Base-by-base conservation (phyloP, 2,329 filamentous ascomycete genomes). In the Apiospora koreana region DNA sequence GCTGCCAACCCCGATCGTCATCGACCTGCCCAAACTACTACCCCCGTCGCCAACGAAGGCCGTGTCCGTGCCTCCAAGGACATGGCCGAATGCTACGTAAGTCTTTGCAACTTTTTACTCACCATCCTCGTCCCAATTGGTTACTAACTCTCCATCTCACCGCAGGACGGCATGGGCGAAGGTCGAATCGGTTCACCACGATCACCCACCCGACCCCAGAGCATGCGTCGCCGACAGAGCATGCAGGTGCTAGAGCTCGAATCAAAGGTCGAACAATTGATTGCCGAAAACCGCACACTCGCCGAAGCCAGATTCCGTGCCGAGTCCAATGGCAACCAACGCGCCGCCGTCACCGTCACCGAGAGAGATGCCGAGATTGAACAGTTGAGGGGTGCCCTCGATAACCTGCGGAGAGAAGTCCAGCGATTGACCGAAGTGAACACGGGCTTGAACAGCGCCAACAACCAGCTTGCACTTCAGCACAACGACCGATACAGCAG, bases 241-340 rank as follows among this genome's bases (percentile, higher is more conserved):
- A 95, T 98, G 91, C 95, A 98, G 83, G 91, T 95, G 69, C 91
- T 98, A 72, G 95, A 99, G 77, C 91, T 99, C 79, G 94, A 98
- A 85, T 87, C 89, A 71, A 90, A 89, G 77, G 88, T 99, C 76
- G 94, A 98, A 76, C 92, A 95, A 81, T 86, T 99, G 74, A 86
- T 92, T 50, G 90, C 92, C 28, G 95, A 99, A 80, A 98, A 98
- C 79, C 91, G 92, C 70, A 84, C 90, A 72, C 89, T 99, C 38
- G 87, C 89, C 75, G 92, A 95, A 66, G 92, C 93, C 64, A 92
- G 92, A 75, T 81, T 87, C 68, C 88, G 89, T 66, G 89, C 93
- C 69, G 93, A 97, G 81, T 86, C 89, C 72, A 86, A 84, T 68
- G 79, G 92, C 65, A 87, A 88, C 75, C 88, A 93, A 71, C 88